Conservation (phyloP, 176 grass and related monocot genomes). For the Thalia dealbata region DNA sequence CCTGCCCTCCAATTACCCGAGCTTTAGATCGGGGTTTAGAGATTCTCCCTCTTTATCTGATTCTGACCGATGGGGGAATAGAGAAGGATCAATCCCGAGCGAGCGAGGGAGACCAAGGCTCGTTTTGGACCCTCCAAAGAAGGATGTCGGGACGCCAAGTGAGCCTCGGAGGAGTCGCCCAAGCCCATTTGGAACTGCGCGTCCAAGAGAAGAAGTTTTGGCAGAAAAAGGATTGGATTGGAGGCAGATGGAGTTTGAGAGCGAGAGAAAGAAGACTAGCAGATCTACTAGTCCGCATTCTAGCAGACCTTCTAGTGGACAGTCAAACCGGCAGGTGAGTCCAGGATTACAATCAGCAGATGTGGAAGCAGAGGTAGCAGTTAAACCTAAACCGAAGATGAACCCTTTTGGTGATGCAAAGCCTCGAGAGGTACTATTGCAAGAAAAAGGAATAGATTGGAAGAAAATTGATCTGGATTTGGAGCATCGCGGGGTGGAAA, state of each 20-base stretch:
- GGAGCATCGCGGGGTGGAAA: constrained; percentile 68
- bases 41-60: constrained; percentile 12
- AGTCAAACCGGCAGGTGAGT: constrained; percentile 72
- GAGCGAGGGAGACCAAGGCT: constrained; percentile 47
- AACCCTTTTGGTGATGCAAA: constrained; percentile 86
- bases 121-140: constrained; percentile 59
- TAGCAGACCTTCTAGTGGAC: constrained; percentile 65
- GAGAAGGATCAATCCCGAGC: neutral
- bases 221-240: constrained; percentile 46
- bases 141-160: constrained; percentile 21
- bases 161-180: constrained; percentile 39
- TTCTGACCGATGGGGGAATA: neutral
- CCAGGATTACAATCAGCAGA: constrained; percentile 50
- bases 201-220: constrained; percentile 56
- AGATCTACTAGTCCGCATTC: constrained; percentile 65
- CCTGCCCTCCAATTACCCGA: neutral
- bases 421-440: constrained; percentile 65
- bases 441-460: constrained; percentile 88
- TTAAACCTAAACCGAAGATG: constrained; percentile 45
- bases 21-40: constrained; percentile 4
- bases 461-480: constrained; percentile 83
- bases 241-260: constrained; percentile 52
- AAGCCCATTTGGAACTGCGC: constrained; percentile 41
- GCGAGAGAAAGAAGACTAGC: constrained; percentile 60
- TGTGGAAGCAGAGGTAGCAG: constrained; percentile 41